These are phyloP conservation scores for Komagataea norvegica DNA, from an alignment of 1,139 yeast species.

Conservation along the genomic window DNA sequence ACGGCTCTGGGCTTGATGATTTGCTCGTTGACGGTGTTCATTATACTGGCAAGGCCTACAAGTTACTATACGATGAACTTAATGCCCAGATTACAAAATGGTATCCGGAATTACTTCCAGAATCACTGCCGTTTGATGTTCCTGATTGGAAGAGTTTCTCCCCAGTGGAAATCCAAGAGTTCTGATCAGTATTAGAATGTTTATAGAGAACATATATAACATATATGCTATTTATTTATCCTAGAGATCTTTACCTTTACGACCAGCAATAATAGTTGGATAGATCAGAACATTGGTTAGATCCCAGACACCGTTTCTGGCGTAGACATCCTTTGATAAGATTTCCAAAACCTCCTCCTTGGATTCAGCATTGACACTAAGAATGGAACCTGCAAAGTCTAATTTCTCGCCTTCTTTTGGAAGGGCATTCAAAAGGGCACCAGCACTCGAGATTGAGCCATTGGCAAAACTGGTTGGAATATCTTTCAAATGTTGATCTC, in stretches of 20 bases:
- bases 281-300: conserved; percentile 54
- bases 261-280: conserved; percentile 49
- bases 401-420: conserved; percentile 39
- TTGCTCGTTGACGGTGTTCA: conserved; percentile 63
- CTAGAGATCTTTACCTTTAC: conserved; percentile 31
- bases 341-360: conserved; percentile 61
- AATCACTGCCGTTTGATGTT: conserved; percentile 31
- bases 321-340: conserved; percentile 60
- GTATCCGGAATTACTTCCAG: conserved; percentile 47
- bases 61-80: conserved; percentile 43
- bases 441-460: conserved; percentile 60
- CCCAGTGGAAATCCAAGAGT: conserved; percentile 4
- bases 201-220: too few species aligned
- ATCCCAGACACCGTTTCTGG: conserved; percentile 72
- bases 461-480: conserved; percentile 46
- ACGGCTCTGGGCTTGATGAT: conserved; percentile 15
- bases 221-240: neutral
- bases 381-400: conserved; percentile 66
- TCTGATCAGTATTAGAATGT: too few species aligned
- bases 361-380: conserved; percentile 57
- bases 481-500: conserved; percentile 55
- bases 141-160: conserved; percentile 37
- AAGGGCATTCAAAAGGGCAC: conserved; percentile 51
- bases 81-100: conserved; percentile 33
- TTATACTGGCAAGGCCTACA: conserved; percentile 56